Base-by-base conservation (phyloP, 176 grass and related monocot species). In the Pharus latifolius region DNA sequence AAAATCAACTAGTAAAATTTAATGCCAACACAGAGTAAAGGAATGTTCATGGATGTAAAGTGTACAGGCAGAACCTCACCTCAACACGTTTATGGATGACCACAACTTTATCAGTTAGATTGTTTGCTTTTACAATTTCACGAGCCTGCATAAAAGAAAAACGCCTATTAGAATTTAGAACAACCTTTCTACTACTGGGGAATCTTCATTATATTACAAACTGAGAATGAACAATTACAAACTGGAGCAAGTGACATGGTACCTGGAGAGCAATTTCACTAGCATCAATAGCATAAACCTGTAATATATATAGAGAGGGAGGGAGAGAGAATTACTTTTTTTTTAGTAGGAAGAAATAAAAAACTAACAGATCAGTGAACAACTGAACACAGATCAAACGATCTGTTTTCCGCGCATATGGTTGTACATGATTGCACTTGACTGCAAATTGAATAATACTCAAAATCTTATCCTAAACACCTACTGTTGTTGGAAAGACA, bases 261-360 rank as follows among this genome's bases (percentile, higher is more conserved):
- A 96, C 92, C 92, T 96, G 92, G 14, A 40, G 59, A 64, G 88
- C 88, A 25, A 96, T 91, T 64, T 96, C 88, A 67, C 92, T 91
- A 40, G 92, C 92, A 50, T 96, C 92, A 60, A 96, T 78, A 25
- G 79, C 92, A 61, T 91, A 96, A 11, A 96, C 92, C 92, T 96
- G 68, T 80, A 72, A 68, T 1, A 60, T 6, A 35, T 60, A 41
- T 57, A 38, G 65, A 66, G 25, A 78, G 23, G 15, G 10, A 57
- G 32, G 8, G 35, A 45, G 2, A 16, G n/a, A 64, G n/a, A n/a
- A n/a, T n/a, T n/a, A n/a, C 29, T 3, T 44, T 4, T 33, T 14
- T 38, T 6, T 47, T n/a, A 49, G 50, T 63, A 47, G 65, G 35
- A 22, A 23, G 32, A 80, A 17, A 46, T 24, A 63, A 40, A 76